phyloP scores from a whole-genome alignment of 371 early-diverging fungal genomes.

The Basidiobolus meristosporus region DNA sequence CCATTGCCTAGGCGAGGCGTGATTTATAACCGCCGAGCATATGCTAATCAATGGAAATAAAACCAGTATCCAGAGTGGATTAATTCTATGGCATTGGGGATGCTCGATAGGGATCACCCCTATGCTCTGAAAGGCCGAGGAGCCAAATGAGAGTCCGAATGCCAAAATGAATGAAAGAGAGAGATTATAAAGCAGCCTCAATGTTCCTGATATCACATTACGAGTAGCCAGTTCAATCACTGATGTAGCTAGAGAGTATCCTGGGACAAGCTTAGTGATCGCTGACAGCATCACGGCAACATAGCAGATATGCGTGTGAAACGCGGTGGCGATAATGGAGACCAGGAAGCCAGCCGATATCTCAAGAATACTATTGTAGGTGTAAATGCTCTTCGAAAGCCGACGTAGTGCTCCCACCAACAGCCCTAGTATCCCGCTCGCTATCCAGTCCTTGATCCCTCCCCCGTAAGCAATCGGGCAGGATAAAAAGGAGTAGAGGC shows the following conservation, averaged over 20 bases:
- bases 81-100: constrained; percentile 8
- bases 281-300: constrained; percentile 23
- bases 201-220: constrained; percentile 48
- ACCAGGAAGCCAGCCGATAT: constrained; percentile 24
- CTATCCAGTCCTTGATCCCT: constrained; percentile 20
- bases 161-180: constrained; percentile 36
- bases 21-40: constrained; percentile 7
- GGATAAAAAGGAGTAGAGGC: constrained; percentile 24
- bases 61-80: constrained; percentile 9
- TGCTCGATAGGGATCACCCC: constrained; percentile 1
- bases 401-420: constrained; percentile 17
- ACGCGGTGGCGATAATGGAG: constrained; percentile 21
- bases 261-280: constrained; percentile 28
- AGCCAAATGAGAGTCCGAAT: constrained; percentile 39
- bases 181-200: constrained; percentile 38
- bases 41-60: constrained; percentile 9
- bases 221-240: constrained; percentile 51
- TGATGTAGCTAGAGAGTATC: constrained; percentile 27
- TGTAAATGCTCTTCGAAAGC: constrained; percentile 16
- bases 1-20: constrained; percentile 13
- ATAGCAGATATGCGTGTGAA: constrained; percentile 19
- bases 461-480: constrained; percentile 24
- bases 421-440: constrained; percentile 18
- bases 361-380: constrained; percentile 28
- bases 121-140: constrained; percentile 13